Evolutionary conservation across 1,284 basidiomycete genomes (phyloP).

Genomic region (Malassezia japonica): DNA sequence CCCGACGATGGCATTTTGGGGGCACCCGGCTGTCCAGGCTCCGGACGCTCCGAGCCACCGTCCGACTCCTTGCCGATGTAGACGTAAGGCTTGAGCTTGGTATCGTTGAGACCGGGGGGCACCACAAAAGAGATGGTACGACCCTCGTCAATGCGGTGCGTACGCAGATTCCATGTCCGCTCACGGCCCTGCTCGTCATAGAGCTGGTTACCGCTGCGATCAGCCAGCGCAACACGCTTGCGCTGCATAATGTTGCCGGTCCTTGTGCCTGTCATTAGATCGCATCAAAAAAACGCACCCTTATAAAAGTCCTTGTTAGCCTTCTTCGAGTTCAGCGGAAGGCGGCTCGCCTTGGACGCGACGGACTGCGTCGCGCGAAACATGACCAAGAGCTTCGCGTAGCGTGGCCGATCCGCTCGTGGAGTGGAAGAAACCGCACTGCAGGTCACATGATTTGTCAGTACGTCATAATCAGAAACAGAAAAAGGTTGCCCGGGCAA

Average conservation of each 20-base stretch:
- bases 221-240: slow-evolving; percentile 39
- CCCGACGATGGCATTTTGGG: slow-evolving; percentile 33
- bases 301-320: slow-evolving; percentile 48
- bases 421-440: not conserved
- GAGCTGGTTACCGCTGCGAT: slow-evolving; percentile 31
- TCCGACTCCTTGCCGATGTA: slow-evolving; percentile 25
- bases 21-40: slow-evolving; percentile 31
- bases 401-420: not conserved
- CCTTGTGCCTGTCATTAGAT: slow-evolving; percentile 29
- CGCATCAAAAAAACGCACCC: slow-evolving; percentile 15
- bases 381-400: slow-evolving; percentile 14
- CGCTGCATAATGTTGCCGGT: slow-evolving; percentile 43
- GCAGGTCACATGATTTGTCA: not conserved
- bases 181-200: slow-evolving; percentile 28
- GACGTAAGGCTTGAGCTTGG: slow-evolving; percentile 39
- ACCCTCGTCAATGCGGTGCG: slow-evolving; percentile 35
- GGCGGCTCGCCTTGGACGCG: slow-evolving; percentile 40
- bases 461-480: not conserved
- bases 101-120: slow-evolving; percentile 40
- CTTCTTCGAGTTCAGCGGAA: slow-evolving; percentile 45
- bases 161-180: slow-evolving; percentile 37
- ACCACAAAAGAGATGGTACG: slow-evolving; percentile 38
- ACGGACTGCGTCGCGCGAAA: slow-evolving; percentile 32
- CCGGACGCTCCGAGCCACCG: slow-evolving; percentile 27
- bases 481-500: not conserved